Evolutionary conservation across 257 asterid genomes (phyloP), one percentile per base, ranked within the genome.

Genomic region (Przewalskia tangutica): DNA sequence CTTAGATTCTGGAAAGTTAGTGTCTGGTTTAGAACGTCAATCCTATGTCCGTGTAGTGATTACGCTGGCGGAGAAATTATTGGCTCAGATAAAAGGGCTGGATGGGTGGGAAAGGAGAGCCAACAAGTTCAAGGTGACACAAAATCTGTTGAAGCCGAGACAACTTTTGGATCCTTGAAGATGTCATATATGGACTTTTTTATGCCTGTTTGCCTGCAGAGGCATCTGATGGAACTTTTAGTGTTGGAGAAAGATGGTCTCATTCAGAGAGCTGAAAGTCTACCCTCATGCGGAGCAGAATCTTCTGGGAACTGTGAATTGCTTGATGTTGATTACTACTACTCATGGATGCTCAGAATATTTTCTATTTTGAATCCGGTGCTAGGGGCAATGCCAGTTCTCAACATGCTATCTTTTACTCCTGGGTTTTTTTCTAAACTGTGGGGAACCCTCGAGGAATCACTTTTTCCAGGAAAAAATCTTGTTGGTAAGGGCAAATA

Each of bases 381-480:
- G 85, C 88, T 86, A 84, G 94, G 94, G 84, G 86, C 99, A 10
- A 86, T 95, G 84, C 98, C 99, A 40, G 90, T 95, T 80, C 98
- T 95, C 85, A 95, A 95, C 86, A 90, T 95, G 95, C 84, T 95
- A 81, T 89, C 99, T 5, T 95, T 95, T 90, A 88, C 99, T 83
- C 98, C 98, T 73, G 98, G 99, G 54, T 95, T 95, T 89, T 91
- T 95, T 79, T 54, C 82, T 68, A 89, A 86, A 82, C 86, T 95
- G 87, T 95, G 97, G 98, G 93, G 81, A 82, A 90, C 89, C 84
- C 83, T 95, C 56, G 95, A 95, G 83, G 89, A 87, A 68, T 83
- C 81, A 77, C 88, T 94, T 76, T 91, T 91, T 83, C 90, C 84
- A 64, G 86, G 84, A 73, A 88, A 86, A 60, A 60, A 67, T 85